Evolutionary conservation across 2,329 filamentous ascomycete genomes (phyloP), one percentile per base, ranked within the genome.

Genomic region (Pyrenochaeta sp.): DNA sequence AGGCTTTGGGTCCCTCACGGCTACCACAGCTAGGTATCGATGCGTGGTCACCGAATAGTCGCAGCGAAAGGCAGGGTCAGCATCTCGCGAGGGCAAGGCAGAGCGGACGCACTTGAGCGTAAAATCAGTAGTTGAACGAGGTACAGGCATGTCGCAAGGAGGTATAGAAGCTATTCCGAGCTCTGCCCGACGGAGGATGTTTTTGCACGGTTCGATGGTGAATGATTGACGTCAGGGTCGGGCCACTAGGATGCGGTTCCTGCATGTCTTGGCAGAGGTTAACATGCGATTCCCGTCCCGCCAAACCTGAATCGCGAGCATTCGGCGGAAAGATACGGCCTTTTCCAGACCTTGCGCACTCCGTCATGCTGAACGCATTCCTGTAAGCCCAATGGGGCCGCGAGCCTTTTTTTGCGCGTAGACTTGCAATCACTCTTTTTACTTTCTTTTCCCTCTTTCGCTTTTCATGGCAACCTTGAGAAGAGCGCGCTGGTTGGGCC

Each of bases 311-410:
- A 62, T 66, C 55, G 45, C 50, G 56, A 50, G 49, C 15, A 45
- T 30, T 30, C 9, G 46, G 65, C 56, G 61, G 64, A 56, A 66
- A 57, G 59, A 56, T 52, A 49, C 61, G 44, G 54, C 49, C 43
- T 40, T 44, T n/a, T 10, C 46, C 58, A 52, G 48, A 53, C 56
- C 58, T 58, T 54, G 55, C 59, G 43, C 50, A 50, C 54, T 59
- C 44, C 71, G 69, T 72, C 72, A 72, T 76, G 67, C 56, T 67
- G 65, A 67, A 49, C 62, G 56, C 63, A 68, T 69, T 55, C 56
- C 53, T 46, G 61, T 64, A 51, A 64, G 58, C 57, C 52, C 66
- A 65, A 63, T 59, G 65, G 66, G 63, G 19, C 19, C 19, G 19
- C 19, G 19, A 19, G 19, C 19, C 19, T 25, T 9, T 12, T 50